Percentiles rank a stretch among this genome's conserved stretches.
phyloP scores from a whole-genome alignment of 176 grass and related monocot species.

The Carex pumila region DNA sequence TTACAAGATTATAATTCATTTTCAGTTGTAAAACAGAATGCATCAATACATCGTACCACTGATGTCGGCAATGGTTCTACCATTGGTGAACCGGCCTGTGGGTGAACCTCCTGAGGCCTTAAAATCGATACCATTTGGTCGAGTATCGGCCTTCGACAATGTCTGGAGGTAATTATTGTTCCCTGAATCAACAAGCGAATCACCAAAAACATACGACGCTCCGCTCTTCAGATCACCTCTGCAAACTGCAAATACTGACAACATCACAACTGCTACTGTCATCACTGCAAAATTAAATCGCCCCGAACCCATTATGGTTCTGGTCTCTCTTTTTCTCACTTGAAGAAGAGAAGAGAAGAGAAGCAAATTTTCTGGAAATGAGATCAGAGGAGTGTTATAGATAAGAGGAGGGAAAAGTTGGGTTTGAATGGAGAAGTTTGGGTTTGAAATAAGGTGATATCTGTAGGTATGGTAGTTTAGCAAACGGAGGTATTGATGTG shows the following conservation, averaged over 20 bases:
- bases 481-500: background rate
- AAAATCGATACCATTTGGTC: constrained; percentile 93
- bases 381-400: background rate
- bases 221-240: constrained; percentile 15
- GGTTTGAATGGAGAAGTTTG: constrained; percentile 1
- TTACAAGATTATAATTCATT: background rate
- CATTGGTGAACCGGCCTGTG: constrained; percentile 93
- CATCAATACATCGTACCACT: constrained; percentile 27
- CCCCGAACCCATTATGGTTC: background rate
- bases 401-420: background rate
- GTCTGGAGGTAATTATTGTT: constrained; percentile 91
- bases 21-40: background rate
- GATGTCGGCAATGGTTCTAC: constrained; percentile 87
- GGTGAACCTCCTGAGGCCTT: constrained; percentile 61
- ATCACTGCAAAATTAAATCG: background rate
- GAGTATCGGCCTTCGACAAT: constrained; percentile 73
- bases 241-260: background rate
- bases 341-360: background rate
- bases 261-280: background rate
- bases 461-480: constrained; percentile 22
- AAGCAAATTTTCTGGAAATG: constrained; percentile 4
- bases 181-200: constrained; percentile 87
- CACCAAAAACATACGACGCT: constrained; percentile 91
- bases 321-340: background rate
- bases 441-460: background rate